Evolutionary conservation across 1,284 basidiomycete species (phyloP).

Genomic region (Trichosporon sp.): DNA sequence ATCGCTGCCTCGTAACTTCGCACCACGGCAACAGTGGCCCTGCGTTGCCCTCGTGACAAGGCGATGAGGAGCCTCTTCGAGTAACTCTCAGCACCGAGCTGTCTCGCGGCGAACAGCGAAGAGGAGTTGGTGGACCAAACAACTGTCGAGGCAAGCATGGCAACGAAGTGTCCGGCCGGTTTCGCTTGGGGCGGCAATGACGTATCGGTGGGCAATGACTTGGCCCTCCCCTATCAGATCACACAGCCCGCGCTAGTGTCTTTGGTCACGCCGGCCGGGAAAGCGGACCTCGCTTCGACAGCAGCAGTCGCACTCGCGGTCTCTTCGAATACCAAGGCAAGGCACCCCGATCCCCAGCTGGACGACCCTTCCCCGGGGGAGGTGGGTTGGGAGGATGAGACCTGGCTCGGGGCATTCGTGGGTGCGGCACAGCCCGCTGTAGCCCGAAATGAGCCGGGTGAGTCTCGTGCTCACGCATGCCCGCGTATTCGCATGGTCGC

Average conservation of each 20-base stretch:
- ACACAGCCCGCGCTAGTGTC: background rate
- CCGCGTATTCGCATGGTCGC: background rate
- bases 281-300: background rate
- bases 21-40: background rate
- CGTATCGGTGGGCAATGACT: background rate
- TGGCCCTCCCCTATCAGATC: background rate
- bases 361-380: no score
- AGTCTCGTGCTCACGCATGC: background rate
- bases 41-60: slow-evolving; percentile 18
- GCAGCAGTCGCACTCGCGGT: no score
- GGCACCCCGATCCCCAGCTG: no score
- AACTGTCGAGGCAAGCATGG: background rate
- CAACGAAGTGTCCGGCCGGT: background rate
- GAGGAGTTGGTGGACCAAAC: background rate
- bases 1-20: background rate
- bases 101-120: background rate
- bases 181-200: background rate
- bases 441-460: no score
- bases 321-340: no score
- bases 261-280: background rate
- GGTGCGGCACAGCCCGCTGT: background rate
- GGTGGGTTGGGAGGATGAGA: background rate
- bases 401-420: background rate
- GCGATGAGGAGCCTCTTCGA: background rate
- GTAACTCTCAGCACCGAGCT: background rate